Evolutionary conservation across 164 flowering plant species (phyloP).

Genomic region (Umbilicus rupestris): DNA sequence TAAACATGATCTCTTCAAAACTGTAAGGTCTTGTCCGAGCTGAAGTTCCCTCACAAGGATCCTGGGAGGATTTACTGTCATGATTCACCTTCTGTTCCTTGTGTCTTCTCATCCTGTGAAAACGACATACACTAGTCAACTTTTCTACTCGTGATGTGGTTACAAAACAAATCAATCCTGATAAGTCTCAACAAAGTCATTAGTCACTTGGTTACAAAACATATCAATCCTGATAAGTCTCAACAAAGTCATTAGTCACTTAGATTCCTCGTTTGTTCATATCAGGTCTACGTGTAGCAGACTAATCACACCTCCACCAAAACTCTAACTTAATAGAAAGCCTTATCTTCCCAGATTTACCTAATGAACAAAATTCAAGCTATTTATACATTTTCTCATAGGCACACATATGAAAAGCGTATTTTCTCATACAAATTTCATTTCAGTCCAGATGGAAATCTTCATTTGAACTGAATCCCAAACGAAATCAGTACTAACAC

Average conservation of each 20-base stretch:
- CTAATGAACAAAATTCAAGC: too few species aligned
- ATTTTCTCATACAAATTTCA: too few species aligned
- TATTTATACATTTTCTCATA: too few species aligned
- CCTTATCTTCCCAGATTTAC: too few species aligned
- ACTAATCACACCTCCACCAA: too few species aligned
- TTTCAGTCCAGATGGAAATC: too few species aligned
- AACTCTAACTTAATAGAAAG: too few species aligned
- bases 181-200: background rate
- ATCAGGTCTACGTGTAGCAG: background rate
- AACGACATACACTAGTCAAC: background rate
- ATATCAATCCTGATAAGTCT: background rate
- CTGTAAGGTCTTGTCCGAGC: constrained; percentile 92
- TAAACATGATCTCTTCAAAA: constrained; percentile 70
- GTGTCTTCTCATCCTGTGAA: background rate
- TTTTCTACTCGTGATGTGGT: background rate
- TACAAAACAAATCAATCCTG: background rate
- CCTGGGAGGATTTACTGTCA: background rate
- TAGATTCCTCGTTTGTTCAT: background rate
- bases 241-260: background rate
- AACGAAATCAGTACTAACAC: too few species aligned
- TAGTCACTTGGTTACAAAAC: background rate
- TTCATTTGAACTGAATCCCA: too few species aligned
- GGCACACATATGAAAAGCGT: too few species aligned
- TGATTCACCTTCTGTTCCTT: background rate
- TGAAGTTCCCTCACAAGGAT: constrained; percentile 51